Evolutionary conservation across 495 filamentous ascomycete species (phyloP), one percentile per base, ranked within the genome.

Genomic region (Hypoxylon trugodes): DNA sequence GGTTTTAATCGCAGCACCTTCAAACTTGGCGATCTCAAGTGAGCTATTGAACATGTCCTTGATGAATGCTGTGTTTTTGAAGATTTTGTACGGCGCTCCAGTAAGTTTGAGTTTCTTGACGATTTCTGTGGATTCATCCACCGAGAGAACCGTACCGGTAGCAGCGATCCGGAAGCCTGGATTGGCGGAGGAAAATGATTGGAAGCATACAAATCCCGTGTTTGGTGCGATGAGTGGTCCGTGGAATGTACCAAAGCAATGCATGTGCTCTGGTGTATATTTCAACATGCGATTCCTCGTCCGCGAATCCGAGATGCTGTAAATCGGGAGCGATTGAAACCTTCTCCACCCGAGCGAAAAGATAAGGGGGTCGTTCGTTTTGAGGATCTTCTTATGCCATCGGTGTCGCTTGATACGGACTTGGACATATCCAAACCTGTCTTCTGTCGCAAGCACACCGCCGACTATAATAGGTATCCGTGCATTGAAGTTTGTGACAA

Each of bases 361-460:
- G 69, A 98, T 96, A 33, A 98, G 84, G 12, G 95, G 95, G 68
- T 98, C 95, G 65, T 94, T 96, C 13, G 91, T 97, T 77, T 98
- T 98, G 61, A 98, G 80, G 54, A 97, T 97, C 81, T 93, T 96
- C 85, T 98, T 97, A 74, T 98, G 95, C 96, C 96, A 98, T 63
- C 95, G 84, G 71, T 98, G 95, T 56, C 90, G 83, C 83, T 97
- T 97, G 80, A 98, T 97, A 32, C 96, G 86, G 45, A 97, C 85
- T 74, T 97, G 95, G 10, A 98, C 88, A 66, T 91, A 97, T 2
- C 96, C 95, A 71, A 96, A 96, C 9, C 95, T 87, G 74, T 97
- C 92, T 74, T 98, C 95, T 0, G 93, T 96, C 6, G 96, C 84
- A 33, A 91, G 86, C 35, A 98, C 81, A 42, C 95, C 95, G 40